Conservation (phyloP, 345 rosid species). For the Murraya paniculata region DNA sequence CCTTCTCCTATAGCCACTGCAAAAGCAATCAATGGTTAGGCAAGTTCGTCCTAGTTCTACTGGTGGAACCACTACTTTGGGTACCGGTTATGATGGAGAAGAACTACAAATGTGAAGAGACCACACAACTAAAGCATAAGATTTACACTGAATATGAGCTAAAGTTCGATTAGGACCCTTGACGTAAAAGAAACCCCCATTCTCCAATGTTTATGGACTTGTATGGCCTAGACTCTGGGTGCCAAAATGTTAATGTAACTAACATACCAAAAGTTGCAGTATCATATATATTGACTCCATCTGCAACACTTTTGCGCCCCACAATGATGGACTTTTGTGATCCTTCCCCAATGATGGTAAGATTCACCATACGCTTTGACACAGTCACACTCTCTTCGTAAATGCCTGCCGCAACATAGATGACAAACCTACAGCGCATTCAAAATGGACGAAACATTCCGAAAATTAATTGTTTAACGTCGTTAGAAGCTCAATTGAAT, state of each 20-base stretch:
- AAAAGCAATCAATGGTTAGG: slow-evolving; percentile 1
- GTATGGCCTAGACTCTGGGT: not conserved
- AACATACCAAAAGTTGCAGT: slow-evolving; percentile 69
- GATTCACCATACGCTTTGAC: slow-evolving; percentile 46
- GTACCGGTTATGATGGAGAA: too few relatives aligned
- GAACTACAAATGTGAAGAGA: too few relatives aligned
- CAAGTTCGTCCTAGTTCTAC: not conserved
- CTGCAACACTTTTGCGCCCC: slow-evolving; percentile 55
- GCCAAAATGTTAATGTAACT: not conserved
- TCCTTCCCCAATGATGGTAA: slow-evolving; percentile 79
- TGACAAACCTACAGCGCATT: slow-evolving; percentile 49
- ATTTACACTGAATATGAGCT: too few relatives aligned
- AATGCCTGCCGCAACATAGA: slow-evolving; percentile 64
- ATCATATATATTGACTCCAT: slow-evolving; percentile 52
- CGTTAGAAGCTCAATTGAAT: not conserved
- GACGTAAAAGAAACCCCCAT: too few relatives aligned
- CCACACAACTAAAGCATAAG: too few relatives aligned
- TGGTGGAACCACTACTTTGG: not conserved
- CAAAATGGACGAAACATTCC: not conserved
- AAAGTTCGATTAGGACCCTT: too few relatives aligned
- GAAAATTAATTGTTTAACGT: not conserved
- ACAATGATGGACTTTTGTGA: slow-evolving; percentile 58
- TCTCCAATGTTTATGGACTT: too few relatives aligned
- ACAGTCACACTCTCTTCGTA: slow-evolving; percentile 62
- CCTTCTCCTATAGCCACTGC: slow-evolving; percentile 67